Base-by-base conservation (phyloP, 2,329 filamentous ascomycete genomes). In the Karstenula rhodostoma region DNA sequence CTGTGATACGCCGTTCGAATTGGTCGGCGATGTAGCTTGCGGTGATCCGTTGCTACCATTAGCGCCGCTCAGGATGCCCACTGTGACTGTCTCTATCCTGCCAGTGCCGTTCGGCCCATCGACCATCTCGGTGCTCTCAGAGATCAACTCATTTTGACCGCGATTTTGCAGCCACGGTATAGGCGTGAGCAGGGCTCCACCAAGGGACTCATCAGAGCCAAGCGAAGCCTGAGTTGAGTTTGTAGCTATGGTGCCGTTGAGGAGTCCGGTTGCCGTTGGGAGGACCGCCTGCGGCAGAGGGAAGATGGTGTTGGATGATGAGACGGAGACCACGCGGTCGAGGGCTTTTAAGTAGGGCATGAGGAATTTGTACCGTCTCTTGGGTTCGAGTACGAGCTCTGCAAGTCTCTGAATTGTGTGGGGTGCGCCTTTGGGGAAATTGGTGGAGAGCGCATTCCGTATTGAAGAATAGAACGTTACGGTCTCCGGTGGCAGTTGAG, bases 331-430 rank as follows among this genome's bases (percentile, higher is more conserved):
- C 23, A 97, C 90, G 58, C 95, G 90, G 75, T 98, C 93, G 51
- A 98, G 86, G 2, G 95, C 95, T 69, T 95, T 91, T 12, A 99
- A 87, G 76, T 95, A 99, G 12, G 93, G 86, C 0, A 92, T 88
- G 2, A 98, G 85, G 56, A 89, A 90, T 62, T 86, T 88, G 81
- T 98, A 97, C 78, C 97, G 91, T 57, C 85, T 84, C 61, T 83
- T 89, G 1, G 95, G 95, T 27, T 84, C 80, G 37, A 96, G 83
- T 4, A 97, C 82, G 32, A 98, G 89, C 82, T 99, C 95, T 23
- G 93, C 88, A 23, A 99, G 86, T 42, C 95, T 90, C 79, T 99
- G 95, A 63, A 97, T 86, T 3, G 95, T 98, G 76, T 98, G 93
- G 0, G 95, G 95, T 1, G 95, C 94, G 68, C 91, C 86, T 3